phyloP scores from a whole-genome alignment of 2,329 filamentous ascomycete genomes.

The Ophioceras dolichostomum region DNA sequence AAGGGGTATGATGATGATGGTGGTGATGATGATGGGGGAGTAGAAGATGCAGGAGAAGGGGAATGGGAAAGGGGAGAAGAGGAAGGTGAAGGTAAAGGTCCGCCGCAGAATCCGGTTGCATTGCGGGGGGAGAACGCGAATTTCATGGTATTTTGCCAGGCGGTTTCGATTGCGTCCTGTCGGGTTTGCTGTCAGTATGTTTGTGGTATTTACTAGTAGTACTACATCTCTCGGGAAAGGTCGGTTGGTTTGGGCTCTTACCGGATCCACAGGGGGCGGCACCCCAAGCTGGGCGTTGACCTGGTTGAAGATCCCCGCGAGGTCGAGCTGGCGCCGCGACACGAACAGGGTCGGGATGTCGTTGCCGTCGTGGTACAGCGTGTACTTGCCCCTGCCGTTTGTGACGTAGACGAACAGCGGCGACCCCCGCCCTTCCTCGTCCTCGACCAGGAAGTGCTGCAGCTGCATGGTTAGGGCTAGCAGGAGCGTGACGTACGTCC shows the following conservation, averaged over 20 bases:
- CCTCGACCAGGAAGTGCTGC: not conserved
- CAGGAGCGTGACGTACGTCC: not conserved
- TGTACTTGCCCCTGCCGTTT: slow-evolving; percentile 1
- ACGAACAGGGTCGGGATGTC: slow-evolving; percentile 10
- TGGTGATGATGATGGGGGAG: not conserved
- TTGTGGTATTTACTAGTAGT: no score
- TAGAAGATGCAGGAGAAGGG: no score
- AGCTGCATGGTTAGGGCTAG: not conserved
- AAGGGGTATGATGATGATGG: slow-evolving; percentile 5
- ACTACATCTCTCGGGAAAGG: no score
- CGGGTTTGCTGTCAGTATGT: no score
- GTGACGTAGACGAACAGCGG: slow-evolving; percentile 8
- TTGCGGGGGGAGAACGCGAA: slow-evolving; percentile 8
- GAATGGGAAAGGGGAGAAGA: no score
- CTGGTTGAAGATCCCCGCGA: not conserved
- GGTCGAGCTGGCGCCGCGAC: slow-evolving; percentile 6
- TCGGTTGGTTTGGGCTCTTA: no score
- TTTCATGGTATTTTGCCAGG: slow-evolving; percentile 9
- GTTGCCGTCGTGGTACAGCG: slow-evolving; percentile 10
- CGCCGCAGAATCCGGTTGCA: not conserved
- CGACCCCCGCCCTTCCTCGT: not conserved
- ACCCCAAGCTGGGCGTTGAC: not conserved
- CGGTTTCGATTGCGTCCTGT: not conserved
- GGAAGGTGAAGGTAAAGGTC: no score
- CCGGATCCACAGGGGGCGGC: not conserved